Base-by-base conservation (phyloP, 2,329 filamentous ascomycete genomes). In the Nectriaceae sp. region DNA sequence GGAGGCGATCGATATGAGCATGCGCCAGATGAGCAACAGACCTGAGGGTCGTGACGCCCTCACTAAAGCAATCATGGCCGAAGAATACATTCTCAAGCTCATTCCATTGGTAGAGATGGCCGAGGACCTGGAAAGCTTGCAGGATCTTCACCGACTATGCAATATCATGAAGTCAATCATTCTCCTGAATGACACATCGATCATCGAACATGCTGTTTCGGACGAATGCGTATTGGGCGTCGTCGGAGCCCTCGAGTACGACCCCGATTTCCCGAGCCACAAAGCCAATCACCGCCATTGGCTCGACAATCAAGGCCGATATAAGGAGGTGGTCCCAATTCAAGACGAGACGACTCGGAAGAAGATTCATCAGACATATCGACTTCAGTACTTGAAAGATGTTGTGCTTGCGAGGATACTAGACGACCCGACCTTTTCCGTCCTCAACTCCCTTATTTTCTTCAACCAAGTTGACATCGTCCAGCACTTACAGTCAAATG, bases 391-490 rank as follows among this genome's bases (percentile, higher is more conserved):
- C 67, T 79, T 99, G 46, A 99, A 97, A 69, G 94, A 99, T 63
- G 94, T 99, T n/a, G 93, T 97, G 1, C 80, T 99, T 37, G 94
- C 94, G 22, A 85, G 94, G 54, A 97, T 99, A 55, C 79, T 99
- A 52, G 94, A 99, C 70, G 94, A 99, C 68, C 93, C 93, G 42
- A 99, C 94, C 18, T 99, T 97, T 69, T 96, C 90, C 20, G 92
- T 97, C 21, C 84, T 99, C 56, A 99, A 97, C 72, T 96, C 91
- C 42, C 81, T 97, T 60, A 99, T 99, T 59, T 99, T 97, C 75
- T 99, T 96, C 78, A 94, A 97, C 73, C 94, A 99, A 73, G 92
- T 97, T 61, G 94, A 97, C 65, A 97, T 99, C 65, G 88, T 99
- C 42, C 89, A 93, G 64, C 90, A 97, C 70, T 78, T 99, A n/a